phyloP scores from a whole-genome alignment of 1,139 yeast species.

The Lodderomyces orthopsilosis region DNA sequence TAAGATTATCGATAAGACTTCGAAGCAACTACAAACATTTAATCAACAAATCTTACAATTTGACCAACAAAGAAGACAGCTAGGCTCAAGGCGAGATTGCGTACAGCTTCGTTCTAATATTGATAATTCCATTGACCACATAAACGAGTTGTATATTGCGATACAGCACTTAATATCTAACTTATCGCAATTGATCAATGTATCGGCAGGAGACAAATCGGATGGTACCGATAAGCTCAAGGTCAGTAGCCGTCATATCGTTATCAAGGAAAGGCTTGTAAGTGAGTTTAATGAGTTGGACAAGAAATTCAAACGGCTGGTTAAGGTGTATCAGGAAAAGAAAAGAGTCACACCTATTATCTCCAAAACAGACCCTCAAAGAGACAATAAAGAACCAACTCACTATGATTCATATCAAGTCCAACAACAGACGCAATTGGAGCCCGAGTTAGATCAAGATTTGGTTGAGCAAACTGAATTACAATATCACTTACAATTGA shows the following conservation, averaged over 20 bases:
- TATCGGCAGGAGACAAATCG: slow-evolving; percentile 20
- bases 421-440: slow-evolving; percentile 14
- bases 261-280: slow-evolving; percentile 39
- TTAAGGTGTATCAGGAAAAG: slow-evolving; percentile 31
- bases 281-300: slow-evolving; percentile 39
- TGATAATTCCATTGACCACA: slow-evolving; percentile 28
- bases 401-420: background rate
- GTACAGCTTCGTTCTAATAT: slow-evolving; percentile 37
- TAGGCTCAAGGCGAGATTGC: slow-evolving; percentile 59
- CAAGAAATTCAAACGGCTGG: slow-evolving; percentile 30
- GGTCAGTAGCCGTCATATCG: slow-evolving; percentile 36
- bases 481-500: slow-evolving; percentile 67
- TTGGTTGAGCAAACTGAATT: slow-evolving; percentile 56
- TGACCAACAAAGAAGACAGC: slow-evolving; percentile 45
- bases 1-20: slow-evolving; percentile 31
- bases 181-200: slow-evolving; percentile 33
- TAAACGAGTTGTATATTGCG: slow-evolving; percentile 31
- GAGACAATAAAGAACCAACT: slow-evolving; percentile 15
- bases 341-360: slow-evolving; percentile 26
- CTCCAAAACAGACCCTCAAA: background rate
- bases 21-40: slow-evolving; percentile 46
- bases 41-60: slow-evolving; percentile 49
- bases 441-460: slow-evolving; percentile 39
- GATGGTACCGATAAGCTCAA: slow-evolving; percentile 14
- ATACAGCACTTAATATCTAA: slow-evolving; percentile 31